Conservation (phyloP, 2,329 filamentous ascomycete species). For the Fusarium sarcochroum region DNA sequence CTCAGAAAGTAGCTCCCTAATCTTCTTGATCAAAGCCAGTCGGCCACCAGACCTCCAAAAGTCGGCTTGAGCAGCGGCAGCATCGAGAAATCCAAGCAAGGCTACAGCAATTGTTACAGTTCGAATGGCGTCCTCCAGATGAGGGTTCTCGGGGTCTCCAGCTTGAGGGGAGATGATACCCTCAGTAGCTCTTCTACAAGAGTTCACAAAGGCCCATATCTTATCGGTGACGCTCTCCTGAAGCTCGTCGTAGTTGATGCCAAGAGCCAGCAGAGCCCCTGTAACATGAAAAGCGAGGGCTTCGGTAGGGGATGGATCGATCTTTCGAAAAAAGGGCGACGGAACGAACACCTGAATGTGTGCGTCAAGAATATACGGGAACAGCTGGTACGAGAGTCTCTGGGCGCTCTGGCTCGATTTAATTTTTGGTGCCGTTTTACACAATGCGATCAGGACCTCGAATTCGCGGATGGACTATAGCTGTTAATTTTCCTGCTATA, state of each 20-base stretch:
- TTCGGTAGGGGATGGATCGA: conserved; percentile 92
- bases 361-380: conserved; percentile 87
- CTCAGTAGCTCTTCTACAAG: conserved; percentile 75
- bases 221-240: conserved; percentile 75
- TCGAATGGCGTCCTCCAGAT: conserved; percentile 75
- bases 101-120: conserved; percentile 85
- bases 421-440: conserved; percentile 86
- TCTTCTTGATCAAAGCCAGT: conserved; percentile 77
- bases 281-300: conserved; percentile 84
- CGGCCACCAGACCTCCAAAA: conserved; percentile 87
- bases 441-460: conserved; percentile 90
- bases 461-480: conserved; percentile 86
- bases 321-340: conserved; percentile 85
- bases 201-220: conserved; percentile 79
- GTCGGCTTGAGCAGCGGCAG: conserved; percentile 80
- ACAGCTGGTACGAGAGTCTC: conserved; percentile 82
- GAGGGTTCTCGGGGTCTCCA: conserved; percentile 69
- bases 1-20: conserved; percentile 84
- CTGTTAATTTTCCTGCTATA: conserved; percentile 35
- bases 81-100: conserved; percentile 90
- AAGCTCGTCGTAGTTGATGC: conserved; percentile 78
- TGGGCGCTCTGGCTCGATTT: conserved; percentile 79
- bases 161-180: conserved; percentile 66
- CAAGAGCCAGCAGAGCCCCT: conserved; percentile 84
- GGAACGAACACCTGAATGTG: conserved; percentile 82